A percentile compares a stretch with the other conserved stretches of the same genome.
Evolutionary conservation across 2,329 filamentous ascomycete genomes (phyloP).

Genomic region (Cordyceps pruinosa): DNA sequence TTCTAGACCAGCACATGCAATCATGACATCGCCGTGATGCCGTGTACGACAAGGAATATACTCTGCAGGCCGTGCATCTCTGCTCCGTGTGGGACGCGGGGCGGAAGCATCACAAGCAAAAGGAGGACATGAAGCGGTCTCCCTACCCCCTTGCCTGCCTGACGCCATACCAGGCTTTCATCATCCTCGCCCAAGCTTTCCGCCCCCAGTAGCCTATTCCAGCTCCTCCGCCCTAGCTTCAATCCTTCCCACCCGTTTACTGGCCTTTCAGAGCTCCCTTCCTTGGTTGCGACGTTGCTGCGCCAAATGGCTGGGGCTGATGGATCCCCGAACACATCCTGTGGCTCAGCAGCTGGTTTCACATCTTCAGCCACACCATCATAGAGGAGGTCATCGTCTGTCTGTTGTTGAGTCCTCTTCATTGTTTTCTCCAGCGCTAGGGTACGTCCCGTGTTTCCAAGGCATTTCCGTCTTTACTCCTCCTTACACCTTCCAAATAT

Average conservation of each 20-base stretch:
- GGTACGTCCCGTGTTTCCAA: not conserved
- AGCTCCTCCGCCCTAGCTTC: not conserved
- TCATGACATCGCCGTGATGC: not conserved
- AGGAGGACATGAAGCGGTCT: not conserved
- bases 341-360: not conserved
- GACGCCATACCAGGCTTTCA: not conserved
- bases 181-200: not conserved
- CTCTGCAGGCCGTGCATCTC: not conserved
- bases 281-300: not conserved
- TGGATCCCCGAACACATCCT: not conserved
- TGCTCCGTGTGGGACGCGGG: not conserved
- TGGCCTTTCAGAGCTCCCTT: not conserved
- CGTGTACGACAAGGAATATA: not conserved
- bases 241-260: not conserved
- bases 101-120: not conserved
- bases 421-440: not conserved
- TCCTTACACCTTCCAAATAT: not conserved
- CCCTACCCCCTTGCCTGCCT: not conserved
- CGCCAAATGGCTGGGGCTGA: too few relatives aligned
- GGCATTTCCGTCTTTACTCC: not conserved
- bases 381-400: not conserved
- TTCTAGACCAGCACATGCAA: not conserved
- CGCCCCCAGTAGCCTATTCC: not conserved
- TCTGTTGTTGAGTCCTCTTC: not conserved
- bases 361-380: slow-evolving; percentile 1